Evolutionary conservation across 208 protist genomes (phyloP).

Genomic region (Leptomonas seymouri): DNA sequence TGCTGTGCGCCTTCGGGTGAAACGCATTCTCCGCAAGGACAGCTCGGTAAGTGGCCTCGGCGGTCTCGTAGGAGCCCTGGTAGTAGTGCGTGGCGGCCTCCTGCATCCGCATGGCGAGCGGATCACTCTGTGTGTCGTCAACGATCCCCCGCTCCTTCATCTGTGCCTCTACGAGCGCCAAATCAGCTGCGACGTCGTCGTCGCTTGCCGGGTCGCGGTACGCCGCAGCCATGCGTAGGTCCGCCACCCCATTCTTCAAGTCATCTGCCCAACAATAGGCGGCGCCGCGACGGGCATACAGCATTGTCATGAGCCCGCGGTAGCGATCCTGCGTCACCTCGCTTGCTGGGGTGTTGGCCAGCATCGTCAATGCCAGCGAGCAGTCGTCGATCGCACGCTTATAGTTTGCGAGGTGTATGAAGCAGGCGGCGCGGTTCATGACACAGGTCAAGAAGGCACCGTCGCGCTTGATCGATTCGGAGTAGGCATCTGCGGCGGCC

Average conservation of each 20-base stretch:
- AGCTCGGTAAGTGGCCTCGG: constrained; percentile 60
- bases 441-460: constrained; percentile 90
- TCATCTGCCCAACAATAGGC: constrained; percentile 84
- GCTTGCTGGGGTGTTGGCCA: constrained; percentile 90
- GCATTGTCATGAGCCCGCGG: constrained; percentile 84
- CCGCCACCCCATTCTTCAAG: constrained; percentile 58
- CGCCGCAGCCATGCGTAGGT: constrained; percentile 83
- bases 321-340: constrained; percentile 91
- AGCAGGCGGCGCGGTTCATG: constrained; percentile 88
- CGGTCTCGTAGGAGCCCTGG: constrained; percentile 49
- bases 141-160: constrained; percentile 32
- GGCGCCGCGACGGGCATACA: constrained; percentile 82
- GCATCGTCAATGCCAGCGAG: constrained; percentile 83
- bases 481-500: constrained; percentile 85
- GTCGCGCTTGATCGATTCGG: constrained; percentile 93
- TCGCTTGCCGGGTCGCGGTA: constrained; percentile 74
- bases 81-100: constrained; percentile 75
- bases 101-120: constrained; percentile 51
- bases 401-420: constrained; percentile 81
- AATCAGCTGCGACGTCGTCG: constrained; percentile 59
- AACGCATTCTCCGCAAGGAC: constrained; percentile 63
- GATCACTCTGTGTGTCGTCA: constrained; percentile 21
- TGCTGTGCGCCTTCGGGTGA: constrained; percentile 68
- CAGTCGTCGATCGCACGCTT: constrained; percentile 87
- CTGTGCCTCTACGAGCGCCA: constrained; percentile 53